Evolutionary conservation across 768 basidiomycete species (phyloP).

Genomic region (Boletellus sp.): DNA sequence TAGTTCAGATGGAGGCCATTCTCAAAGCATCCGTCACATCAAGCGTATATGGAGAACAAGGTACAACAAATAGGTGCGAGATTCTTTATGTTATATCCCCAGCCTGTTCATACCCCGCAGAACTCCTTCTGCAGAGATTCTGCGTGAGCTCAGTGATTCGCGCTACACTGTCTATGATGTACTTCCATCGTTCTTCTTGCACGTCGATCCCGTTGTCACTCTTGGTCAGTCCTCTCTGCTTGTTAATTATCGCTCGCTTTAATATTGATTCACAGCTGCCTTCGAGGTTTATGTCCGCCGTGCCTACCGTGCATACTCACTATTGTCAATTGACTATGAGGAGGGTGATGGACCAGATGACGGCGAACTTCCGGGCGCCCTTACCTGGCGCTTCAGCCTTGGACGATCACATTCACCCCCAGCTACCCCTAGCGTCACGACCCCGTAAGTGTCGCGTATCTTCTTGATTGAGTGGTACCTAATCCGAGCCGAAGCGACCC

Average conservation of each 20-base stretch:
- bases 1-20: constrained; percentile 90
- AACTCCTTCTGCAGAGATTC: constrained; percentile 77
- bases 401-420: constrained; percentile 85
- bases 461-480: background rate
- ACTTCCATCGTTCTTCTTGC: constrained; percentile 91
- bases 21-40: constrained; percentile 84
- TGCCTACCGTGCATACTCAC: constrained; percentile 89
- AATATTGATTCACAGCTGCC: constrained; percentile 55
- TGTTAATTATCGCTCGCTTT: background rate
- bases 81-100: background rate
- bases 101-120: constrained; percentile 36
- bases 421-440: constrained; percentile 65
- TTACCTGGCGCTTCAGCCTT: constrained; percentile 96
- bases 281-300: constrained; percentile 95
- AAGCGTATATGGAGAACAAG: constrained; percentile 87
- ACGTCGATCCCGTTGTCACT: constrained; percentile 77
- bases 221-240: constrained; percentile 53
- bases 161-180: constrained; percentile 97
- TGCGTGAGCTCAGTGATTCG: constrained; percentile 93
- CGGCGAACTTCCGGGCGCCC: constrained; percentile 72
- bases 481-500: constrained; percentile 42
- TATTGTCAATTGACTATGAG: constrained; percentile 92
- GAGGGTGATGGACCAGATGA: constrained; percentile 85
- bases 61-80: constrained; percentile 52
- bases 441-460: constrained; percentile 22